Percentiles rank a stretch among this genome's conserved stretches.
Evolutionary conservation across 2,329 filamentous ascomycete species (phyloP).

Genomic region (Sporothrix pallida): DNA sequence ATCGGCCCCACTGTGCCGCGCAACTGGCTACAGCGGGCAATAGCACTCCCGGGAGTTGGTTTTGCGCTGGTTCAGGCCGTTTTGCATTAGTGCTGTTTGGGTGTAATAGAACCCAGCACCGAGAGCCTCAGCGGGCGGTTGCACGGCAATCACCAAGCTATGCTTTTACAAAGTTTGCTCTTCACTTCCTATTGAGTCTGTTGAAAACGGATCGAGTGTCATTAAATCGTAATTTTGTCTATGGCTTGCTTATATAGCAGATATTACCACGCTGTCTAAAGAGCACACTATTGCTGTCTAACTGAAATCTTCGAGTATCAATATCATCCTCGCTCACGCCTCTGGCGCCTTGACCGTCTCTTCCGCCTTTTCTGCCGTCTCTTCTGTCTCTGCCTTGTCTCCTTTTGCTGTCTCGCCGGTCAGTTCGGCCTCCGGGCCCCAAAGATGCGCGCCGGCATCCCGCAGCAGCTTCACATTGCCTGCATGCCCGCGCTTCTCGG

Average conservation of each 20-base stretch:
- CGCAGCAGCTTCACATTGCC: constrained; percentile 61
- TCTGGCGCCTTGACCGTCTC: not conserved
- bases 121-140: not conserved
- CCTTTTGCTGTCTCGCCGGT: not conserved
- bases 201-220: not conserved
- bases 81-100: not conserved
- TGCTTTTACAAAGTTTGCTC: not conserved
- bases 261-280: not conserved
- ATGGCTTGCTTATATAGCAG: not conserved
- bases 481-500: constrained; percentile 61
- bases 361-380: not conserved
- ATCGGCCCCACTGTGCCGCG: not conserved
- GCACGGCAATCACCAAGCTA: not conserved
- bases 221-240: constrained; percentile 19
- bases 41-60: constrained; percentile 17
- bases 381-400: not conserved
- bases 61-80: not conserved
- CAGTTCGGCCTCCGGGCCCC: constrained; percentile 52
- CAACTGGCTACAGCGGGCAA: constrained; percentile 14
- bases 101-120: too few species aligned
- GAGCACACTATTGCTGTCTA: not conserved
- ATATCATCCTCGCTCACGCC: not conserved
- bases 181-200: not conserved
- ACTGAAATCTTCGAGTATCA: not conserved
- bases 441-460: constrained; percentile 66